Base-by-base conservation (phyloP, 2,329 filamentous ascomycete genomes). In the Capronia americana region DNA sequence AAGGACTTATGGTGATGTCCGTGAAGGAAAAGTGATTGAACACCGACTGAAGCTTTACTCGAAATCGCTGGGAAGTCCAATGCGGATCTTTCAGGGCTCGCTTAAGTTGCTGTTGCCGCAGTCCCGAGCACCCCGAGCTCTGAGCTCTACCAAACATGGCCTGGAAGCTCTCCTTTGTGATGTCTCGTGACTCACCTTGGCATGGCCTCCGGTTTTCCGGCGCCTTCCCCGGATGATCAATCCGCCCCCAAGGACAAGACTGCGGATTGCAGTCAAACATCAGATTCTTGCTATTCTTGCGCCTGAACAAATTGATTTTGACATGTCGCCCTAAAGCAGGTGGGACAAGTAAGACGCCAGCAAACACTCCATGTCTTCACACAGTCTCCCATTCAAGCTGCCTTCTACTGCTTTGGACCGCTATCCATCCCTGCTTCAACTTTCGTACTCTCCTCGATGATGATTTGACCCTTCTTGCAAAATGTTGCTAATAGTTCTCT, bases 121-220 rank as follows among this genome's bases (percentile, higher is more conserved):
- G 58, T 61, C 58, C 58, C 58, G 32, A n/a, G n/a, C n/a, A n/a
- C n/a, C n/a, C n/a, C n/a, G 57, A 63, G 53, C 53, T 34, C 32
- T 17, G 4, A 26, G 30, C 23, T 44, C 44, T 23, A 24, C n/a
- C 38, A 30, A 41, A 44, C 38, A n/a, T 44, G 38, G 17, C 38
- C 4, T 20, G 17, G 14, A 54, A 41, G 32, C 30, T 51, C 58
- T 51, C 58, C 57, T 48, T 59, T 12, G 17, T 23, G n/a, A 20
- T 8, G 26, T 34, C 53, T 41, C 61, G 61, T 63, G 61, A 63
- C 20, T 20, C 50, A 28, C 6, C 61, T 63, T 63, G 61, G 61
- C 61, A 63, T 44, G 17, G 34, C 28, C 48, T 61, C 46, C 58
- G 58, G 58, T 20, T 41, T 20, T 17, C 46, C 58, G 58, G 30